These are phyloP conservation scores for Trametes maxima DNA, from an alignment of 768 basidiomycete genomes.

Conservation along the genomic window DNA sequence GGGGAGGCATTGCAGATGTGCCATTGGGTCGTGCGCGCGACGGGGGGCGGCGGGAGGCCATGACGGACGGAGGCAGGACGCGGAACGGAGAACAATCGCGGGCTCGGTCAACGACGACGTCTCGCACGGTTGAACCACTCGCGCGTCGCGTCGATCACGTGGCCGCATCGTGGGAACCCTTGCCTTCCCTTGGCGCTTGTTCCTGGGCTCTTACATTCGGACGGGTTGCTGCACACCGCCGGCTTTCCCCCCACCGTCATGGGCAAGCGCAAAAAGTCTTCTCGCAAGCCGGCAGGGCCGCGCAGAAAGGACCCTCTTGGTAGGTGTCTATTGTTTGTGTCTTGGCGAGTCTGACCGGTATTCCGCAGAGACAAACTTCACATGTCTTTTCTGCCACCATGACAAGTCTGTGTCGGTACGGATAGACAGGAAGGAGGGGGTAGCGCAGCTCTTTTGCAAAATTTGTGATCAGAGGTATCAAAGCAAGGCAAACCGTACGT, in stretches of 20 bases:
- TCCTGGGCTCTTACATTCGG: neutral
- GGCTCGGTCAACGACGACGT: neutral
- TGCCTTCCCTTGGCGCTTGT: neutral
- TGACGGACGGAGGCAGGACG: slow-evolving; percentile 32
- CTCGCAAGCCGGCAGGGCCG: slow-evolving; percentile 73
- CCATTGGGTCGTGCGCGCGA: slow-evolving; percentile 40
- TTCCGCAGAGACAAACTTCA: slow-evolving; percentile 73
- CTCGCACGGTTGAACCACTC: slow-evolving; percentile 21
- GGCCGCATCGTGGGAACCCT: slow-evolving; percentile 21
- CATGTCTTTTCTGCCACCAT: slow-evolving; percentile 88
- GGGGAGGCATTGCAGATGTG: slow-evolving; percentile 39
- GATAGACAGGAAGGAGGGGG: slow-evolving; percentile 82
- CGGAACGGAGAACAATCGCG: slow-evolving; percentile 3
- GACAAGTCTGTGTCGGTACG: slow-evolving; percentile 87
- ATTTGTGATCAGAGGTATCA: slow-evolving; percentile 88
- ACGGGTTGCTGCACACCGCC: neutral
- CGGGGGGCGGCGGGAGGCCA: slow-evolving; percentile 66
- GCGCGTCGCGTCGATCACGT: slow-evolving; percentile 26
- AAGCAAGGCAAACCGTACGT: slow-evolving; percentile 83
- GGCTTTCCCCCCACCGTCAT: slow-evolving; percentile 41
- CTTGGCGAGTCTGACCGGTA: neutral
- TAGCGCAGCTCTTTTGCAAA: slow-evolving; percentile 79
- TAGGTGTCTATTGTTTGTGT: slow-evolving; percentile 36
- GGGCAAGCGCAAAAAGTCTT: slow-evolving; percentile 92
- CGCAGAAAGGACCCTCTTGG: slow-evolving; percentile 75